Evolutionary conservation across 2,329 filamentous ascomycete species (phyloP).

Genomic region (Botrytis cinerea): DNA sequence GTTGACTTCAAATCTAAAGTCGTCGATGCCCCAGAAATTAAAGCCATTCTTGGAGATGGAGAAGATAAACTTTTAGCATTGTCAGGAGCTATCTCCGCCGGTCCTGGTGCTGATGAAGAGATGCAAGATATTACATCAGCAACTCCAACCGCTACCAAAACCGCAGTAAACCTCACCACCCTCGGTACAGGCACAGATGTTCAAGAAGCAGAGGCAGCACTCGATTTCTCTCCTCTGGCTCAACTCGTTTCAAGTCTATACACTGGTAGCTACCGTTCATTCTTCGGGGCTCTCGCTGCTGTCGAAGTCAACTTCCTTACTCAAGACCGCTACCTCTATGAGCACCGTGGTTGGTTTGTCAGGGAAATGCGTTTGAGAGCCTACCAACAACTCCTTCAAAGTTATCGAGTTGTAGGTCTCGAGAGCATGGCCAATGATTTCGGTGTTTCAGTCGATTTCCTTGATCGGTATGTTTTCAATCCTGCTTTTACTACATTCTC

Average conservation of each 20-base stretch:
- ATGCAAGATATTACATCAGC: slow-evolving; percentile 63
- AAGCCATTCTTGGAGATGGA: slow-evolving; percentile 87
- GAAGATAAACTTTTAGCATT: slow-evolving; percentile 86
- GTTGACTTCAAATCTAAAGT: slow-evolving; percentile 99
- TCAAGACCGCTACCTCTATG: slow-evolving; percentile 90
- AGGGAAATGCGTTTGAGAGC: slow-evolving; percentile 96
- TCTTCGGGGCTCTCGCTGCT: slow-evolving; percentile 84
- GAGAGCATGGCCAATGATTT: slow-evolving; percentile 97
- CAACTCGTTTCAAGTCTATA: slow-evolving; percentile 90
- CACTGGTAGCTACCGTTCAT: slow-evolving; percentile 88
- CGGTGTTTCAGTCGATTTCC: slow-evolving; percentile 92
- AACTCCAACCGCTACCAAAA: slow-evolving; percentile 57
- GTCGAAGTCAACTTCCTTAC: slow-evolving; percentile 94
- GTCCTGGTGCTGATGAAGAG: slow-evolving; percentile 77
- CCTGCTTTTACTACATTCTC: slow-evolving; percentile 14
- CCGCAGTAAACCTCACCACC: slow-evolving; percentile 84
- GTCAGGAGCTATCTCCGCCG: slow-evolving; percentile 76
- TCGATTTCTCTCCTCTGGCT: slow-evolving; percentile 88
- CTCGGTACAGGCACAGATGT: slow-evolving; percentile 70
- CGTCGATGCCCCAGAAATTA: slow-evolving; percentile 96
- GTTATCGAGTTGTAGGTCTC: slow-evolving; percentile 94
- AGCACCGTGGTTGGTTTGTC: slow-evolving; percentile 97
- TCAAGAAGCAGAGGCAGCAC: slow-evolving; percentile 74
- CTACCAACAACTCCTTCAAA: slow-evolving; percentile 96
- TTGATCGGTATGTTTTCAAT: slow-evolving; percentile 72